Conservation (phyloP, 169 alveolate species). For the Plasmodium cynomolgi region DNA sequence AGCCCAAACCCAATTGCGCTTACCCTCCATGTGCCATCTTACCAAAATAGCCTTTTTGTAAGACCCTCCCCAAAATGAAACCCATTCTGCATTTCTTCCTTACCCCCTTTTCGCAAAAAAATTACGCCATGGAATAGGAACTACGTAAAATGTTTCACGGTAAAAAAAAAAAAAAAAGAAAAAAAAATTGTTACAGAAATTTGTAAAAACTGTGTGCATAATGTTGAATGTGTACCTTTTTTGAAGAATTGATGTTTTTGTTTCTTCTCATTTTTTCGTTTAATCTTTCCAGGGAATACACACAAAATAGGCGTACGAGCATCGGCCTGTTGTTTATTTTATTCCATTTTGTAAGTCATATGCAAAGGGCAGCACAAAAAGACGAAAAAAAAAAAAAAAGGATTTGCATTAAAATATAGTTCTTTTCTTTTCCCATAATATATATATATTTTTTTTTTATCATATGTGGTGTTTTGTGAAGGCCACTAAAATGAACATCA, state of each 20-base stretch:
- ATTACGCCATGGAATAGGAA: neutral
- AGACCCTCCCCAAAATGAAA: neutral
- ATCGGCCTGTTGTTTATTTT: neutral
- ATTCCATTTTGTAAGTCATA: neutral
- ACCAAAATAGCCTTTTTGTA: neutral
- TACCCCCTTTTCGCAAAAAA: neutral
- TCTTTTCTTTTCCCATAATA: neutral
- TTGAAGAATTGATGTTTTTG: neutral
- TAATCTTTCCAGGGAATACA: neutral
- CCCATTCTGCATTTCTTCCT: neutral
- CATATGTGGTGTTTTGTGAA: neutral
- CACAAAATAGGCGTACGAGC: neutral
- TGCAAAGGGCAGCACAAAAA: neutral
- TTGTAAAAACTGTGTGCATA: neutral
- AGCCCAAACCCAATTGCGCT: neutral
- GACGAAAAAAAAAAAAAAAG: neutral
- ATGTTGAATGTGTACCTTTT: neutral
- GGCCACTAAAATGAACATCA: neutral
- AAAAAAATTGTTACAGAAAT: neutral
- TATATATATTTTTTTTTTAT: neutral
- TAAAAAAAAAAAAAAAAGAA: neutral
- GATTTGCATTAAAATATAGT: neutral
- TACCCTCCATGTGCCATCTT: neutral
- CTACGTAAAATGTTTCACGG: neutral
- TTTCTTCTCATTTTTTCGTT: neutral